Base-by-base conservation (phyloP, 805 yeast genomes). In the Ogataea paradorogensis region DNA sequence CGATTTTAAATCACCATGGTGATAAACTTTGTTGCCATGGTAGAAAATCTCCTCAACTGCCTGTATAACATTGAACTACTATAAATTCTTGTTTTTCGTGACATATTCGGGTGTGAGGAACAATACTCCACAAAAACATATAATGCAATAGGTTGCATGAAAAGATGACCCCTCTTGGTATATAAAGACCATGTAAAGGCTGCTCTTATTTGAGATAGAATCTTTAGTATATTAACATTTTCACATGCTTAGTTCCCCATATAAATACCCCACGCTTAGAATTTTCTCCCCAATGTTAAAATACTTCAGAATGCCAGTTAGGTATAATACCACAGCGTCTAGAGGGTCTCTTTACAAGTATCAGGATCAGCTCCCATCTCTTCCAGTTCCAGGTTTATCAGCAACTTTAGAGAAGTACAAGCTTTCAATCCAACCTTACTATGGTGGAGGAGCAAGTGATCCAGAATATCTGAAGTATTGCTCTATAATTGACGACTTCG, bases 331-430 rank as follows among this genome's bases (percentile, higher is more conserved):
- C 18, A 29, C 32, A 6, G 14, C 29, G 4, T 20, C 35, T 11
- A 77, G 77, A 53, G 95, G 93, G 27, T 77, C 75, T 44, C 79
- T 91, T 45, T 86, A 69, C 66, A 74, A 80, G 48, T 78, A 71
- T 66, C 96, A 90, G 61, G 69, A 73, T 28, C 66, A 78, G 32
- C 74, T 91, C 38, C 97, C 97, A 6, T 71, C 78, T 35, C 74
- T 91, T 50, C 97, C 97, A 0, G 95, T 91, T 6, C 99, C 99
- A 2, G 65, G 81, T 1, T 70, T 91, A 42, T 72, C 78, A 41
- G 78, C 80, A 38, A 87, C 97, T 3, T 74, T 84, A 30, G 61
- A 67, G 9, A 76, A 76, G 44, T 91, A 87, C 62, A 70, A 90
- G 56, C 69, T 74, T 46, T 76, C 95, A 1, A 76, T 91, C 33